Base-by-base conservation (phyloP, 2,329 filamentous ascomycete genomes). In the Lasiodiplodia citricola region DNA sequence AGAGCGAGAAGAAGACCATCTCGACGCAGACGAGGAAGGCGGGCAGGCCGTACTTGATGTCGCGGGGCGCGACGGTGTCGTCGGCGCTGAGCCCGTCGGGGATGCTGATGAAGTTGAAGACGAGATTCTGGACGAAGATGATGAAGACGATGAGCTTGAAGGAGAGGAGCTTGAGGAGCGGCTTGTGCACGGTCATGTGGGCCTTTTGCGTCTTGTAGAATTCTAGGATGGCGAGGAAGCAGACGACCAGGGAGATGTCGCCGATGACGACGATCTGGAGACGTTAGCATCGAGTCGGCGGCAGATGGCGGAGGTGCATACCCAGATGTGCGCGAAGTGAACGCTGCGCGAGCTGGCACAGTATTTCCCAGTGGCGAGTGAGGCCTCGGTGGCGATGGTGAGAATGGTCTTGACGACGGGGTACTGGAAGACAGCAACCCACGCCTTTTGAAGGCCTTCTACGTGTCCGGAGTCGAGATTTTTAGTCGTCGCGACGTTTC, bases 61-160 rank as follows among this genome's bases (percentile, higher is more conserved):
- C 75, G 63, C 73, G 69, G 2, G 63, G 63, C 2, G 63, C 44
- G 6, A 66, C 14, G 21, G 63, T 66, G 50, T 51, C 63, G 37
- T 66, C 18, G 23, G 13, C n/a, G 1, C 51, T 44, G 16, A 66
- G 63, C 14, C 63, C 63, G 7, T 69, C 72, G 72, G 18, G 70
- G 50, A 54, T 73, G 41, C 72, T 67, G 56, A 75, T 58, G 31
- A 69, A 70, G 62, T 70, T 74, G 71, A 76, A 77, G 44, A 74
- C 65, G 67, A 72, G 72, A 25, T 65, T 68, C 50, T 76, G 72
- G 25, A 73, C 50, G 62, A 77, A 71, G 51, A 74, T 71, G 55
- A 76, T 44, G 66, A 72, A 70, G 38, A 77, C 74, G 35, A 77
- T 74, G 16, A 73, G 60, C 64, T 77, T 77, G 71, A 77, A 77